These are phyloP conservation scores for Chrysanthemum lavandulifolium DNA, from an alignment of 129 eudicot species.

Conservation along the genomic window DNA sequence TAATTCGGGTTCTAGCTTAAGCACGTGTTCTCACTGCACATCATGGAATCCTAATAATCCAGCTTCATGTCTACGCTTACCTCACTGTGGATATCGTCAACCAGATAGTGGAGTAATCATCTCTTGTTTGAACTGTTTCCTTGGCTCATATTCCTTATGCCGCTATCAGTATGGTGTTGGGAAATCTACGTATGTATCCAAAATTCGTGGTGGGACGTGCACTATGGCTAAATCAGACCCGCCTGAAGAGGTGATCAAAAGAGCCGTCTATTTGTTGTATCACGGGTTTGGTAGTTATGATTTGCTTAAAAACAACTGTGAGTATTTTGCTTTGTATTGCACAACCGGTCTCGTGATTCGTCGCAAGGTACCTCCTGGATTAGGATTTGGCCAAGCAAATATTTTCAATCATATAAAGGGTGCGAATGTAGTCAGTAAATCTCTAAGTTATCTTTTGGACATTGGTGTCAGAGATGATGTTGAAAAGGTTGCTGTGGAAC, in stretches of 20 bases:
- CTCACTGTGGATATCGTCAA: too few species aligned
- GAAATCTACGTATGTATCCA: too few species aligned
- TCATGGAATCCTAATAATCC: neutral
- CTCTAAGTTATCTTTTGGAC: neutral
- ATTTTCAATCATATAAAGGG: neutral
- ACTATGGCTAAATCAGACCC: too few species aligned
- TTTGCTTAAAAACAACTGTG: slow-evolving; percentile 49
- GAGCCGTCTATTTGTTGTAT: slow-evolving; percentile 35
- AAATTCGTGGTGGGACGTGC: too few species aligned
- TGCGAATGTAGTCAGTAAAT: neutral
- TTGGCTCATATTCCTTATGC: too few species aligned
- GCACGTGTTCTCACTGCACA: too few species aligned
- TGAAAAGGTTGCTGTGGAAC: neutral
- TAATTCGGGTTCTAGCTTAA: too few species aligned
- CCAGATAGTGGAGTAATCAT: too few species aligned
- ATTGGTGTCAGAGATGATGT: neutral
- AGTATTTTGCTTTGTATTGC: slow-evolving; percentile 64
- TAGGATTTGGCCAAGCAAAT: slow-evolving; percentile 1
- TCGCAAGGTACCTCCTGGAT: slow-evolving; percentile 23
- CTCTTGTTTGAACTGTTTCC: too few species aligned
- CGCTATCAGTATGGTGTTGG: too few species aligned
- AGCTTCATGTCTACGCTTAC: slow-evolving; percentile 8
- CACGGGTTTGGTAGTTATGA: slow-evolving; percentile 59
- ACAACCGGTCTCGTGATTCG: slow-evolving; percentile 43
- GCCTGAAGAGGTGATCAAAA: too few species aligned